A percentile compares a stretch with the other conserved stretches of the same genome.
phyloP scores from a whole-genome alignment of 2,329 filamentous ascomycete species.

The Xylaria sp. region DNA sequence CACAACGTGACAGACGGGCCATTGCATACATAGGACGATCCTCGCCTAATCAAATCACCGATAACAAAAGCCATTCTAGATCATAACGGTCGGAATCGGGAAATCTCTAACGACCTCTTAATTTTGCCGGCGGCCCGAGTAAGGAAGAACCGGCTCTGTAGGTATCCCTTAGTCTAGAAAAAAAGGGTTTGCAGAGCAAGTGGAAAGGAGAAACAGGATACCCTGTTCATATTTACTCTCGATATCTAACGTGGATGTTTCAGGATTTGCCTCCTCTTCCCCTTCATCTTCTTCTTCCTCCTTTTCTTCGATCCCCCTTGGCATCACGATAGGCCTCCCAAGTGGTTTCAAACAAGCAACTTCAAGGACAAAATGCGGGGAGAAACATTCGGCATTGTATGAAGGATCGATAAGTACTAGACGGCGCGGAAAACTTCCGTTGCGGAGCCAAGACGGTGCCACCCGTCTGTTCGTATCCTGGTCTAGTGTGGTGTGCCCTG shows the following conservation, averaged over 20 bases:
- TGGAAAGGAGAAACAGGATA: not conserved
- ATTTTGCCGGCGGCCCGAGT: not conserved
- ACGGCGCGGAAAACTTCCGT: constrained; percentile 34
- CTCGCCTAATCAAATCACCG: constrained; percentile 26
- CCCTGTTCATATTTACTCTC: not conserved
- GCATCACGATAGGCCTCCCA: constrained; percentile 1
- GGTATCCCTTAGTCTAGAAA: not conserved
- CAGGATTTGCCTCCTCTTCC: not conserved
- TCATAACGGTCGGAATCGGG: not conserved
- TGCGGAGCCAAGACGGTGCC: constrained; percentile 34
- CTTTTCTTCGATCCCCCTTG: not conserved
- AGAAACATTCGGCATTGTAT: not conserved
- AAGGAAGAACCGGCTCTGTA: not conserved
- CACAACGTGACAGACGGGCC: constrained; percentile 12
- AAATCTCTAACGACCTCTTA: not conserved
- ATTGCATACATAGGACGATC: constrained; percentile 25
- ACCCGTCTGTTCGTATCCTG: constrained; percentile 22
- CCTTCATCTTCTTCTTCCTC: not conserved
- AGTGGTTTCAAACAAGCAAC: constrained; percentile 5
- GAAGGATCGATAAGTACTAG: constrained; percentile 23
- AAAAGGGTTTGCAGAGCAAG: not conserved
- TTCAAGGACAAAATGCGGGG: constrained; percentile 14
- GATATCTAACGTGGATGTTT: not conserved
- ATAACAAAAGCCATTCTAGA: not conserved
- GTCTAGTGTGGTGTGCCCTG: constrained; percentile 9